Evolutionary conservation across 2,329 filamentous ascomycete species (phyloP).

Genomic region (Fusarium hainanense): DNA sequence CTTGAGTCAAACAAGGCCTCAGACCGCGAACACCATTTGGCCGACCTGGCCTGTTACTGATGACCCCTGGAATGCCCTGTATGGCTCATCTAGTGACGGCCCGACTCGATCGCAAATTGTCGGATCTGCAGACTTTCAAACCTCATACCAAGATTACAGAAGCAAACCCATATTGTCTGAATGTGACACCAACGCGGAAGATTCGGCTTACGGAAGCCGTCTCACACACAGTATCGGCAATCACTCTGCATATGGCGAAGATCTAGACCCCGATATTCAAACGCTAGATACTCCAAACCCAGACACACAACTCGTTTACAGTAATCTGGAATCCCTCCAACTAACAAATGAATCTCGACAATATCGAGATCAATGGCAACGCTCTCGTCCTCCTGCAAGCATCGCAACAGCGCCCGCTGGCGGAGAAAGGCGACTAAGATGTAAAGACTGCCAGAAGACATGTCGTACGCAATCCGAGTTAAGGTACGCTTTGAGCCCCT

Average conservation of each 20-base stretch:
- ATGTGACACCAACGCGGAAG: constrained; percentile 53
- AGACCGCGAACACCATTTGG: constrained; percentile 15
- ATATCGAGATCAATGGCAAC: constrained; percentile 27
- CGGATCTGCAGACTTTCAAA: constrained; percentile 24
- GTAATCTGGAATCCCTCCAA: constrained; percentile 49
- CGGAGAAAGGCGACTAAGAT: constrained; percentile 46
- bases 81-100: constrained; percentile 28
- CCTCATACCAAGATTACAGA: constrained; percentile 42
- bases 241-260: constrained; percentile 58
- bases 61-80: constrained; percentile 58
- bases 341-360: constrained; percentile 4
- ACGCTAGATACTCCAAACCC: constrained; percentile 38
- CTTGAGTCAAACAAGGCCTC: constrained; percentile 13
- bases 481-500: constrained; percentile 55
- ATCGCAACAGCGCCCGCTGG: constrained; percentile 29
- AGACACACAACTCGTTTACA: constrained; percentile 45
- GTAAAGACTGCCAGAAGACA: constrained; percentile 53
- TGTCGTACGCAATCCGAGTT: constrained; percentile 66
- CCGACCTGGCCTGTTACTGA: constrained; percentile 47
- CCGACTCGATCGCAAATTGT: constrained; percentile 45
- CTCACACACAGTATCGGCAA: constrained; percentile 57
- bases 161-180: constrained; percentile 52
- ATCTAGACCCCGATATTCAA: constrained; percentile 54
- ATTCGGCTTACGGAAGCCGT: constrained; percentile 61
- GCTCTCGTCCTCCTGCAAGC: constrained; percentile 26